Evolutionary conservation across 805 yeast species (phyloP), one percentile per base, ranked within the genome.

Genomic region (Phaffomyces antillensis): DNA sequence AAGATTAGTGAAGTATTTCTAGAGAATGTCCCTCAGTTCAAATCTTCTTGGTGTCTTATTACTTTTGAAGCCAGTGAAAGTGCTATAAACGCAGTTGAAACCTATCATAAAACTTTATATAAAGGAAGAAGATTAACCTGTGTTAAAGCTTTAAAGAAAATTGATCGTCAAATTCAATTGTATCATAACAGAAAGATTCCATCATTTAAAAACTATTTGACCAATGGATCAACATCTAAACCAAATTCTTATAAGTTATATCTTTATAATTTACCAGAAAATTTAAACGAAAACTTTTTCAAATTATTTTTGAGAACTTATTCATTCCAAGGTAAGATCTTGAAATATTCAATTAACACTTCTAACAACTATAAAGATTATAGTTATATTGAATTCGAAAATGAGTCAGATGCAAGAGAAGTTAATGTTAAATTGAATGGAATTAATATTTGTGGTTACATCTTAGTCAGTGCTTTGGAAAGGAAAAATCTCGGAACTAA

Each of bases 1-100:
- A 62, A 63, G 4, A 69, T 84, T 31, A 75, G 71, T 20, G 68
- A 75, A 1, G 66, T 77, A 12, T 77, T 72, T 43, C 64, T 81
- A 53, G 86, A 87, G 2, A 56, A 60, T 15, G 58, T 62, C 16
- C 61, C 60, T n/a, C 60, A 53, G 37, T 59, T 50, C 38, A 56
- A 52, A 15, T 55, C 60, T 1, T 53, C 52, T 34, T 75, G 74
- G 60, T 81, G 77, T 0, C 76, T 72, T 47, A 64, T 81, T 28
- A 73, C 73, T 20, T 79, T 72, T 55, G 59, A 62, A 23, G 59
- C 54, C 23, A 72, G 70, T 50, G 65, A 65, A n/a, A 72, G 71
- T 50, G 76, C 81, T 1, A 52, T 73, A 24, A 58, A 56, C 17
- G 75, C 80, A 8, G 66, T 74, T 17, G 51, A 60, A 20, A 45